Evolutionary conservation across 805 yeast species (phyloP).

Genomic region (Candida sonorensis): DNA sequence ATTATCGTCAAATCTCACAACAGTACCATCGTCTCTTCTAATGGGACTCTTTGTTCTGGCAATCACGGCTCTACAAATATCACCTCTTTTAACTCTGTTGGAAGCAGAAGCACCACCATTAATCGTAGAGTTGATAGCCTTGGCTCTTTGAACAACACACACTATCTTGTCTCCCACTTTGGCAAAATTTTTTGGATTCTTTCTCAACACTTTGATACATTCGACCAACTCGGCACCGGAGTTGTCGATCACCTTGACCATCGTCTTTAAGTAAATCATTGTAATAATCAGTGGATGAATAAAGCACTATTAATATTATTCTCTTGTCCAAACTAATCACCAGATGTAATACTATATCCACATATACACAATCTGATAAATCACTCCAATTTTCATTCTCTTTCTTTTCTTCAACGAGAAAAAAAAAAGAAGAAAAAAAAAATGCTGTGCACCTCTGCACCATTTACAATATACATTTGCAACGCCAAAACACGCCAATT

Average conservation of each 20-base stretch:
- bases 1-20: conserved; percentile 85
- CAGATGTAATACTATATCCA: too few species aligned
- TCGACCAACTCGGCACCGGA: conserved; percentile 91
- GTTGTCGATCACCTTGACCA: conserved; percentile 88
- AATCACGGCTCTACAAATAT: conserved; percentile 90
- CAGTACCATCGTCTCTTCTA: conserved; percentile 80
- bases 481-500: too few species aligned
- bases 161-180: conserved; percentile 88
- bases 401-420: too few species aligned
- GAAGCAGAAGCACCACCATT: conserved; percentile 62
- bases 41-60: conserved; percentile 77
- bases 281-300: neutral
- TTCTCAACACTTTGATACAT: conserved; percentile 90
- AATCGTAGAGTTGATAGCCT: conserved; percentile 60
- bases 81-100: conserved; percentile 88
- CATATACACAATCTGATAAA: too few species aligned
- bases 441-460: too few species aligned
- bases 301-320: too few species aligned
- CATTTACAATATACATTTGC: too few species aligned
- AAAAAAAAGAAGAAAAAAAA: too few species aligned
- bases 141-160: conserved; percentile 89
- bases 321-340: too few species aligned
- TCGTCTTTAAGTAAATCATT: conserved; percentile 85
- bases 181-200: conserved; percentile 79
- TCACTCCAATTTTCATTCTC: too few species aligned